Evolutionary conservation across 257 asterid genomes (phyloP), one percentile per base, ranked within the genome.

Genomic region (Jacaranda copaia): DNA sequence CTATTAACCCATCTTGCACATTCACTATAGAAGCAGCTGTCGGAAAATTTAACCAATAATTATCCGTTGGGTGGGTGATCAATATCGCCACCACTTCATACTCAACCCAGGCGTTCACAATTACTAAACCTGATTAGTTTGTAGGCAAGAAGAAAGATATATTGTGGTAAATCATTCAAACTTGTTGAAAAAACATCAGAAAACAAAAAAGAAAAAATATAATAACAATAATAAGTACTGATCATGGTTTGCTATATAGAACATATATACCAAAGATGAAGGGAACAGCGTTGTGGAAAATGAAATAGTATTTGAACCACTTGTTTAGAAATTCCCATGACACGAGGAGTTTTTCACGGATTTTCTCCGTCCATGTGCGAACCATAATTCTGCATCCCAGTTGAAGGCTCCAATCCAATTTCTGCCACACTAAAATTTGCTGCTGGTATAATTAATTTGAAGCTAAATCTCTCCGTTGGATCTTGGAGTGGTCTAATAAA

Each of bases 71-170:
- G 20, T 48, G 73, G 6, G 57, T 48, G 11, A 68, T 68, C 73
- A 68, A 8, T 12, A 68, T 8, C 7, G 46, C 73, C 6, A 68
- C 32, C 60, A 48, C 5, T 5, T 43, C 60, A 48, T 46, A 46
- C 61, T 68, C 73, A 35, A 25, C 25, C 73, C 73, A 68, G 2
- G 60, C 39, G 14, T 68, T 60, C 4, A 68, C 73, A 19, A 20
- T 0, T 48, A 68, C 20, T 15, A 68, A 45, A 66, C 13, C 72
- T 66, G 16, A 25, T 25, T 2, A 25, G 2, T n/a, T n/a, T n/a
- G n/a, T 25, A 25, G 32, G 32, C 32, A 25, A 25, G 32, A 25
- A 25, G 32, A 25, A 25, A 2, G 32, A 25, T 25, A 25, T 25
- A 25, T 25, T 25, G 2, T 25, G 32, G 32, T 25, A 25, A 25